phyloP scores from a whole-genome alignment of 306 rosid genomes.

The cucumber (Cucumis sativus) region DNA sequence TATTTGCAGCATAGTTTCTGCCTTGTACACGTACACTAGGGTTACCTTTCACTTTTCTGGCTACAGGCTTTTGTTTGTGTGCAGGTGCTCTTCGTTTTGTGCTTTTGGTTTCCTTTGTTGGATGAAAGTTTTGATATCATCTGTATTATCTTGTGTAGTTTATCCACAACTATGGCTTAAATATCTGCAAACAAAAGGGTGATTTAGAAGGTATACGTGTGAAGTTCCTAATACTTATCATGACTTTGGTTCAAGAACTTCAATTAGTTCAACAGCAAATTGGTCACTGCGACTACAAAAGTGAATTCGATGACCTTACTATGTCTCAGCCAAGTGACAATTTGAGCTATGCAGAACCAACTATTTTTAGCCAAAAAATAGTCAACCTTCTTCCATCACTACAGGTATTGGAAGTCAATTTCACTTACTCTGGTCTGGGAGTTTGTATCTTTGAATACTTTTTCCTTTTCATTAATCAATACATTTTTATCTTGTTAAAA shows the following conservation, averaged over 20 bases:
- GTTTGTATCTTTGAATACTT: background rate
- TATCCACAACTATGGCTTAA: conserved; percentile 32
- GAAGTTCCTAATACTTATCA: conserved; percentile 58
- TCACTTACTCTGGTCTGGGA: background rate
- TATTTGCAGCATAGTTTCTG: background rate
- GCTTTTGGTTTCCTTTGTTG: background rate
- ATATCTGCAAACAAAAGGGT: conserved; percentile 37
- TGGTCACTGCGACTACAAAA: conserved; percentile 22
- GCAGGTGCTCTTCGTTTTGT: background rate
- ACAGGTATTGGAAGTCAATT: conserved; percentile 42
- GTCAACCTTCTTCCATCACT: conserved; percentile 27
- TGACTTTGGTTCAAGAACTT: conserved; percentile 70
- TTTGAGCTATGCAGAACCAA: conserved; percentile 22
- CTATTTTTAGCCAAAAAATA: conserved; percentile 36
- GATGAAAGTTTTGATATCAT: conserved; percentile 12
- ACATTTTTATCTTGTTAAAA: background rate
- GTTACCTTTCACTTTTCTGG: background rate
- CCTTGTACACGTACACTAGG: background rate
- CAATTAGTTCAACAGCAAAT: conserved; percentile 49
- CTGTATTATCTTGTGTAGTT: conserved; percentile 36
- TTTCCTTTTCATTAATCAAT: background rate
- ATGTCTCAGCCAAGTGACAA: conserved; percentile 23
- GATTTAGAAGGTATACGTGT: conserved; percentile 30
- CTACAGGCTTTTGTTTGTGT: background rate
- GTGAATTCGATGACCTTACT: conserved; percentile 19